Base-by-base conservation (phyloP, 1,284 basidiomycete genomes). In the Tilletiaria anomala region DNA sequence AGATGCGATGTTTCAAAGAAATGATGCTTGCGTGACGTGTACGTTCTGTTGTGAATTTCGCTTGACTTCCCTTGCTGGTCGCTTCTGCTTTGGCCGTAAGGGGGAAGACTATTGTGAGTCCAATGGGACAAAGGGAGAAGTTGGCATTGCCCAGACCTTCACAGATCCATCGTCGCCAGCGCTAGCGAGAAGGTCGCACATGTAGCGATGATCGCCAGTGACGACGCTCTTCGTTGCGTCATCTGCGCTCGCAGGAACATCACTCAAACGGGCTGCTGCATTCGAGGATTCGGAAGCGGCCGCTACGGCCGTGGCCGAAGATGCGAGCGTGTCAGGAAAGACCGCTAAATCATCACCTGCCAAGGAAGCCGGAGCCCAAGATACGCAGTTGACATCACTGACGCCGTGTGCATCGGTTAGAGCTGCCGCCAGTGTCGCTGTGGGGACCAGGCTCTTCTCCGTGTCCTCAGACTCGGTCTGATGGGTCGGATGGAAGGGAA, bases 141-240 rank as follows among this genome's bases (percentile, higher is more conserved):
- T 40, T 5, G 43, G 36, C 22, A 55, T 26, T 5, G 44, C 54
- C 85, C 83, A 88, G 26, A 87, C 72, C 51, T 73, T 76, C 26
- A 80, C 73, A 18, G 70, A 62, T 4, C 82, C 80, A 58, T 88
- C 85, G 51, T 89, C 85, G 1, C 80, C 84, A 0, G 79, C 75
- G 5, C 78, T 83, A 0, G 81, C 82, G 3, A 88, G 70, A 3
- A 85, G 44, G 51, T 79, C 71, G 48, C 77, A 73, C 4, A 12
- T 40, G n/a, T n/a, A n/a, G n/a, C n/a, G n/a, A n/a, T n/a, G n/a
- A n/a, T n/a, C n/a, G n/a, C n/a, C n/a, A n/a, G n/a, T n/a, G n/a
- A n/a, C n/a, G n/a, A n/a, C n/a, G n/a, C n/a, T n/a, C n/a, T n/a
- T n/a, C 6, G 42, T 40, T 19, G 54, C 51, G 22, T 51, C 56